A percentile compares a stretch with the other conserved stretches of the same genome.
These are phyloP conservation scores for Candida parachauliodes DNA, from an alignment of 805 yeast genomes.

Conservation along the genomic window DNA sequence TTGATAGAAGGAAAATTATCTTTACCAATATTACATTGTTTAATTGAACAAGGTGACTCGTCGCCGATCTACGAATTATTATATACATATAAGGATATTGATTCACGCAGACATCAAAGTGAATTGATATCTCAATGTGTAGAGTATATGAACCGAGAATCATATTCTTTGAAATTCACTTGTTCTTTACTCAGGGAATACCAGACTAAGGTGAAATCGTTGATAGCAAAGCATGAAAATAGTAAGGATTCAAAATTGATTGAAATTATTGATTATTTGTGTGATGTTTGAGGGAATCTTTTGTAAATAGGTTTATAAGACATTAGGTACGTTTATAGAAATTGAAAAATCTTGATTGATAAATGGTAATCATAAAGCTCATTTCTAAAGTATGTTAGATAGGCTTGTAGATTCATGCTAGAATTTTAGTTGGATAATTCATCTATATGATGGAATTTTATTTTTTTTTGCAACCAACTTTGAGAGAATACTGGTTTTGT, in stretches of 20 bases:
- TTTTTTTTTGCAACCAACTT: too few relatives aligned
- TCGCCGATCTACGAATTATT: conserved; percentile 23
- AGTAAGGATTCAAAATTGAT: conserved; percentile 10
- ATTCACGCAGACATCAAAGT: conserved; percentile 14
- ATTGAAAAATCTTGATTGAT: too few relatives aligned
- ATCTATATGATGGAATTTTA: too few relatives aligned
- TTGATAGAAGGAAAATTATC: conserved; percentile 87
- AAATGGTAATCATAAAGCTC: too few relatives aligned
- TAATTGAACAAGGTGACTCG: conserved; percentile 10
- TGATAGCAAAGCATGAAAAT: conserved; percentile 10
- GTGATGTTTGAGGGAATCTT: conserved; percentile 14
- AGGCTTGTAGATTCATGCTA: too few relatives aligned
- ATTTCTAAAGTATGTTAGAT: too few relatives aligned
- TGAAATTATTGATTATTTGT: conserved; percentile 15
- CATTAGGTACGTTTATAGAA: too few relatives aligned
- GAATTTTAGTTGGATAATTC: too few relatives aligned
- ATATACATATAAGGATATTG: conserved; percentile 13
- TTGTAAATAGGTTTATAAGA: too few relatives aligned
- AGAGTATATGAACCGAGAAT: conserved; percentile 16
- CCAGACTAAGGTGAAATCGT: conserved; percentile 15
- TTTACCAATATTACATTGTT: conserved; percentile 71
- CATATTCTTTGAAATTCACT: conserved; percentile 25
- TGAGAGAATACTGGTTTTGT: too few relatives aligned
- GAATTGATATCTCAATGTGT: conserved; percentile 19
- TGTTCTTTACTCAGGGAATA: conserved; percentile 19